phyloP scores from a whole-genome alignment of 2,329 filamentous ascomycete genomes.

The Aspergillus costaricaensis region DNA sequence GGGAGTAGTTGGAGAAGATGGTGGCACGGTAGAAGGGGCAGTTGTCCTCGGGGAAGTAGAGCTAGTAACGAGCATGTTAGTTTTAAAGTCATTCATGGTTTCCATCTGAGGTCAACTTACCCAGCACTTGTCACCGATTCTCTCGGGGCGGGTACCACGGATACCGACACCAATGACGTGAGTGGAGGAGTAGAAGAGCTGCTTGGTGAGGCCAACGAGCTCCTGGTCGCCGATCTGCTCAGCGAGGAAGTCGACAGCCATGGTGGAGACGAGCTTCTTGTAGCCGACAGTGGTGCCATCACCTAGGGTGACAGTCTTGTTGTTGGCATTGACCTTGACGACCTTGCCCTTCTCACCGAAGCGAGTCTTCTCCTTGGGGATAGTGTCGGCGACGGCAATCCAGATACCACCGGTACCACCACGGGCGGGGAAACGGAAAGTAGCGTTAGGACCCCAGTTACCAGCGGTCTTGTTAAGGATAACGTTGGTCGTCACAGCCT shows the following conservation, averaged over 20 bases:
- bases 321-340: conserved; percentile 79
- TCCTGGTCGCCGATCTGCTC: conserved; percentile 86
- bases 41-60: conserved; percentile 99
- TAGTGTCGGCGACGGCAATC: conserved; percentile 92
- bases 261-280: conserved; percentile 90
- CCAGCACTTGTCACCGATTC: conserved; percentile 99
- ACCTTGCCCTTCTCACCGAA: conserved; percentile 86
- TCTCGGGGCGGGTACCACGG: conserved; percentile 85
- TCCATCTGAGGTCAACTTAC: conserved; percentile 47
- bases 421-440: conserved; percentile 94
- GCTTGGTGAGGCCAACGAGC: conserved; percentile 79
- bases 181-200: conserved; percentile 93
- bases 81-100: not conserved
- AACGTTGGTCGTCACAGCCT: conserved; percentile 89
- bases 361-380: conserved; percentile 87
- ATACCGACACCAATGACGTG: conserved; percentile 97
- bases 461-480: conserved; percentile 94
- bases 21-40: conserved; percentile 99
- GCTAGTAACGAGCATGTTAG: conserved; percentile 44
- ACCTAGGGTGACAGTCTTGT: conserved; percentile 77
- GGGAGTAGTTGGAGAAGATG: conserved; percentile 99
- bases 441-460: conserved; percentile 97
- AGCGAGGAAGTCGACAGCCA: conserved; percentile 87
- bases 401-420: conserved; percentile 98
- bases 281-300: conserved; percentile 90